Evolutionary conservation across 768 basidiomycete genomes (phyloP).

Genomic region (Tephrocybe sp.): DNA sequence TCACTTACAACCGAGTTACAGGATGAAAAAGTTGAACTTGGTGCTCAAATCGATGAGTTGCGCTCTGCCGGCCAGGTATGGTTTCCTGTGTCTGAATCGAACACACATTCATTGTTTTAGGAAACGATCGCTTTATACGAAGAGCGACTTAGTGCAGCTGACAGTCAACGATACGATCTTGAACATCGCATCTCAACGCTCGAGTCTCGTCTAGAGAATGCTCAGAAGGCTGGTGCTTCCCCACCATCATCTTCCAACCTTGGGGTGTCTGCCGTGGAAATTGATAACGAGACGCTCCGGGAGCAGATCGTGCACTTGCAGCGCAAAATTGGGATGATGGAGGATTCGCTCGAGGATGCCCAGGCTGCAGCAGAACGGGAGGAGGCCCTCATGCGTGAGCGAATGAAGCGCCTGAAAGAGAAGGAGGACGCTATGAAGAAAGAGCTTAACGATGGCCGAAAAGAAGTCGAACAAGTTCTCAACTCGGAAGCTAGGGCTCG

Average conservation of each 20-base stretch:
- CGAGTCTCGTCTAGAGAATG: constrained; percentile 37
- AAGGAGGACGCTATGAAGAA: constrained; percentile 68
- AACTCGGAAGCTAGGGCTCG: constrained; percentile 64
- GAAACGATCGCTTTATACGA: constrained; percentile 96
- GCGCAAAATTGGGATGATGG: constrained; percentile 67
- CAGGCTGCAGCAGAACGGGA: constrained; percentile 71
- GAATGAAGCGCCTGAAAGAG: constrained; percentile 66
- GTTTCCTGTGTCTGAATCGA: constrained; percentile 14
- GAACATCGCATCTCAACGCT: constrained; percentile 61
- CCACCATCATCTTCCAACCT: constrained; percentile 26
- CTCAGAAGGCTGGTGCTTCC: constrained; percentile 20
- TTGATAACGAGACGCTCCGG: constrained; percentile 90
- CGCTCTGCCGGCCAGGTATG: constrained; percentile 82
- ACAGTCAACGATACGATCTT: constrained; percentile 73
- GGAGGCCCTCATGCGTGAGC: constrained; percentile 57
- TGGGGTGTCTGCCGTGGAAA: constrained; percentile 74
- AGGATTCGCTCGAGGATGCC: constrained; percentile 83
- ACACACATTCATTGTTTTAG: constrained; percentile 32
- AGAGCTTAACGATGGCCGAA: constrained; percentile 66
- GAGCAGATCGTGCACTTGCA: constrained; percentile 91
- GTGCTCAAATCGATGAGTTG: constrained; percentile 76
- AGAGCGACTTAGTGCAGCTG: constrained; percentile 71
- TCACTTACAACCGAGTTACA: constrained; percentile 30
- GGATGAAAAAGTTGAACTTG: constrained; percentile 65
- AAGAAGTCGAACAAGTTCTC: constrained; percentile 59